Evolutionary conservation across 352 stramenopile genomes (phyloP), one percentile per base, ranked within the genome.

Genomic region (Lagenidium sp.): DNA sequence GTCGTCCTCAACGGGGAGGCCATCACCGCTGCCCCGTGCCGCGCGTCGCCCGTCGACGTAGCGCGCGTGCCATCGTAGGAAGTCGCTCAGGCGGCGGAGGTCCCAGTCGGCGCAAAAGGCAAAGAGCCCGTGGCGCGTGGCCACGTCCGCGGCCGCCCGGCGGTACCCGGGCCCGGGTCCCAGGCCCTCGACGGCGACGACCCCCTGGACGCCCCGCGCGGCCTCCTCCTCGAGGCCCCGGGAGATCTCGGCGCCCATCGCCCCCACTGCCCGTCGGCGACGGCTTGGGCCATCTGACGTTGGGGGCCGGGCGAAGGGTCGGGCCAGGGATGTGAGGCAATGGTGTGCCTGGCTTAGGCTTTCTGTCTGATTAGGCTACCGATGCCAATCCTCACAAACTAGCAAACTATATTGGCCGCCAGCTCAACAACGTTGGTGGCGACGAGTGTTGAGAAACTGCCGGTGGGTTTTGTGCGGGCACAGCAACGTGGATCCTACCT

Each of bases 21-120:
- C n/a, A n/a, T n/a, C 13, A 16, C 24, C 19, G 10, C 6, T 37
- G 21, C 2, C 31, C 34, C n/a, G 16, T 40, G 6, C 19, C 36
- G 15, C 15, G 38, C 22, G 23, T n/a, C n/a, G n/a, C n/a, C n/a
- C n/a, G 44, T 48, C 51, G 20, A 64, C 54, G 18, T 70, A 60
- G 2, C 67, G 67, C 22, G 54, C 56, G 53, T 84, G 82, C 65
- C 72, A 88, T 19, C 69, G 57, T 53, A 88, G 32, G 23, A 85
- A 68, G 25, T 76, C 69, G 0, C 44, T 54, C 22, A 88, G 49
- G 15, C 45, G 58, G 22, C 59, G 41, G 2, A 85, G 47, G 44
- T 83, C 63, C 75, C 75, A 87, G 43, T 82, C 57, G 23, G 44
- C 49, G 19, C 71, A 85, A 48, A 85, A 85, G 6, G 18, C 47